A percentile compares a stretch with the other conserved stretches of the same genome.
phyloP scores from a whole-genome alignment of 2,329 filamentous ascomycete genomes.

The Lasiodiplodia sp. region DNA sequence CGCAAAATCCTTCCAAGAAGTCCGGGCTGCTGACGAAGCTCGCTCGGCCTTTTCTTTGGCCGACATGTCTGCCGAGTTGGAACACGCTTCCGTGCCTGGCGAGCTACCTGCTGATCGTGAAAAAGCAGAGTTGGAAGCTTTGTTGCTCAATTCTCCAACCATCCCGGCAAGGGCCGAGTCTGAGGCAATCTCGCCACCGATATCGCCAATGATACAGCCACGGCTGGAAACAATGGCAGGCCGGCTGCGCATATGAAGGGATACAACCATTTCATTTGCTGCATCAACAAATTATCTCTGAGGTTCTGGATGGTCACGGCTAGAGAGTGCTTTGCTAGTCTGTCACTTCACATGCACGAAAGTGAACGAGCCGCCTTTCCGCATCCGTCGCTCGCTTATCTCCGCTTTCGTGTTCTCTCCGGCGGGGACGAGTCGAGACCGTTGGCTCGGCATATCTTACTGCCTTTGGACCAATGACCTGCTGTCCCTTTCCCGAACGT shows the following conservation, averaged over 20 bases:
- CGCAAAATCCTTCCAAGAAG: not conserved
- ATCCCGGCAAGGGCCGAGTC: slow-evolving; percentile 1
- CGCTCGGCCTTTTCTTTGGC: not conserved
- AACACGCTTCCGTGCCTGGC: not conserved
- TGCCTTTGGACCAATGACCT: not conserved
- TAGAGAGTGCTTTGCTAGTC: not conserved
- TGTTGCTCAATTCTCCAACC: slow-evolving; percentile 1
- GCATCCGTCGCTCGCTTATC: not conserved
- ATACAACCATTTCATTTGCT: not conserved
- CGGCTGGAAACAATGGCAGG: not conserved
- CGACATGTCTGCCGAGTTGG: slow-evolving; percentile 4
- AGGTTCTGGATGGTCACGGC: not conserved
- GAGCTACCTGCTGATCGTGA: slow-evolving; percentile 5
- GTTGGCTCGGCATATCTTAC: not conserved
- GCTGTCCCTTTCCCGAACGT: not conserved
- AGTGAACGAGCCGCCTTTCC: not conserved
- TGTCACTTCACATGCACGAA: not conserved
- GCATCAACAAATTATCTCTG: not conserved
- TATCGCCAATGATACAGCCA: not conserved
- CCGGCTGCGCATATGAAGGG: not conserved
- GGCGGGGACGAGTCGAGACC: not conserved
- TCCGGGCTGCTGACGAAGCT: slow-evolving; percentile 3
- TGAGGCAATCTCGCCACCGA: slow-evolving; percentile 1
- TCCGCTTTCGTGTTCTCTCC: not conserved
- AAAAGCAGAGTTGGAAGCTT: not conserved